Percentiles rank a stretch among this genome's conserved stretches.
Evolutionary conservation across 1,139 yeast genomes (phyloP).

Genomic region (Magnusiomyces fungicola): DNA sequence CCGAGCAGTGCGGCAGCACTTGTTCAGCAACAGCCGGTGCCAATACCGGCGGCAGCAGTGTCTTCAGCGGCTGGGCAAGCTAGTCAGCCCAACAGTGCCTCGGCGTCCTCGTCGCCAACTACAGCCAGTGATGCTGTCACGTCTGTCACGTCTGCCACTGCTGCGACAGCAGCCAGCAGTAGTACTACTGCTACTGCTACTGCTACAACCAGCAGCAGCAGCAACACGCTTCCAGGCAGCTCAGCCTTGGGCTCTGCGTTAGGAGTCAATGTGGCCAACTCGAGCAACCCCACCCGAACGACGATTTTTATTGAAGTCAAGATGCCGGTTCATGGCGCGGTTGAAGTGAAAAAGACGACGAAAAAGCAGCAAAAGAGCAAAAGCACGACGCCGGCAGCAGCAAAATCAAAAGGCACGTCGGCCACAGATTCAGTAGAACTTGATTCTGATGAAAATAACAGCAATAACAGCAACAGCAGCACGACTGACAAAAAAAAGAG

Average conservation of each 20-base stretch:
- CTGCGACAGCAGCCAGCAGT: slow-evolving; percentile 5
- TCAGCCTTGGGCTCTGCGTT: slow-evolving; percentile 8
- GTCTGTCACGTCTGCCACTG: slow-evolving; percentile 10
- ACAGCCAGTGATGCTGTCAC: slow-evolving; percentile 8
- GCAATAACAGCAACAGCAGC: not conserved
- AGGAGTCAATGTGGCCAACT: slow-evolving; percentile 10
- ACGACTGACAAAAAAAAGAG: not conserved
- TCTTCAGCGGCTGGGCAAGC: too few species aligned
- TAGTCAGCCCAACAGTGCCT: too few species aligned
- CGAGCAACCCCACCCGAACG: slow-evolving; percentile 5
- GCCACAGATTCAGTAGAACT: not conserved
- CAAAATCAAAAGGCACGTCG: too few species aligned
- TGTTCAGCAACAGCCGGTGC: too few species aligned
- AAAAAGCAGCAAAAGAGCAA: not conserved
- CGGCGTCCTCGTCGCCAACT: too few species aligned
- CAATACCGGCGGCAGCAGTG: too few species aligned
- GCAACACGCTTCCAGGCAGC: slow-evolving; percentile 8
- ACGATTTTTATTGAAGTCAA: slow-evolving; percentile 8
- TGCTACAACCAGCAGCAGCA: not conserved
- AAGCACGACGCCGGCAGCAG: not conserved
- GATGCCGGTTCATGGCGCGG: slow-evolving; percentile 13
- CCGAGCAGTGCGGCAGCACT: too few species aligned
- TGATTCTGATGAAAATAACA: not conserved
- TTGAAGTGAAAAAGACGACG: slow-evolving; percentile 1
- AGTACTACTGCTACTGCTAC: not conserved